phyloP scores from a whole-genome alignment of 2,329 filamentous ascomycete species.

The Sporothrix mexicana region DNA sequence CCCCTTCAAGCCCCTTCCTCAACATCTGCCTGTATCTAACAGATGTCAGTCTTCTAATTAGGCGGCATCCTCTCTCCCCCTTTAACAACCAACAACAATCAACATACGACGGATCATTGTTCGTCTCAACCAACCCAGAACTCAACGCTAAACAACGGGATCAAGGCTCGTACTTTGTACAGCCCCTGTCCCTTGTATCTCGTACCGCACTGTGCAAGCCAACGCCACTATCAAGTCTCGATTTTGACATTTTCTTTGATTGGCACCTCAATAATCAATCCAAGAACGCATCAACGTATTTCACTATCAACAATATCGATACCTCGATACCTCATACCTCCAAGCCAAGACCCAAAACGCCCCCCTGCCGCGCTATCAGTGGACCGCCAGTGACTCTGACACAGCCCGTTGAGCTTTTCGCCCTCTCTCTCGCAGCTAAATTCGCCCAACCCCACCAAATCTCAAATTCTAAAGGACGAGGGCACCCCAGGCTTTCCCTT shows the following conservation, averaged over 20 bases:
- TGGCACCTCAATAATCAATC: background rate
- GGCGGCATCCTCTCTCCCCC: background rate
- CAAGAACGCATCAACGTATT: background rate
- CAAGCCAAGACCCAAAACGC: background rate
- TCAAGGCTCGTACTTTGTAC: conserved; percentile 10
- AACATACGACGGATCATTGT: background rate
- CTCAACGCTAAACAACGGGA: background rate
- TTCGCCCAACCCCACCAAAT: background rate
- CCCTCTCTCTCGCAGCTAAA: background rate
- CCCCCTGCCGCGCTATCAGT: conserved; percentile 8
- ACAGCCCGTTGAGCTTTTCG: conserved; percentile 13
- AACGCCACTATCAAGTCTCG: background rate
- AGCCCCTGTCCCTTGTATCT: background rate
- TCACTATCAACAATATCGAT: background rate
- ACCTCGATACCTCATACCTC: background rate
- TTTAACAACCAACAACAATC: background rate
- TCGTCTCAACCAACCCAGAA: background rate
- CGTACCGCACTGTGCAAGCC: conserved; percentile 16
- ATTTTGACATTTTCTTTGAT: background rate
- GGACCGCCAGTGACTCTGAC: background rate
- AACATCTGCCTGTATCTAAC: background rate
- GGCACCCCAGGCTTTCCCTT: background rate
- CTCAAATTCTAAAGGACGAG: background rate
- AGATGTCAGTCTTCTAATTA: background rate
- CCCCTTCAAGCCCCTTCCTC: background rate